Percentiles rank a stretch among this genome's conserved stretches.
These are phyloP conservation scores for Aspergillus chevalieri DNA, from an alignment of 2,329 filamentous ascomycete species.

Conservation along the genomic window DNA sequence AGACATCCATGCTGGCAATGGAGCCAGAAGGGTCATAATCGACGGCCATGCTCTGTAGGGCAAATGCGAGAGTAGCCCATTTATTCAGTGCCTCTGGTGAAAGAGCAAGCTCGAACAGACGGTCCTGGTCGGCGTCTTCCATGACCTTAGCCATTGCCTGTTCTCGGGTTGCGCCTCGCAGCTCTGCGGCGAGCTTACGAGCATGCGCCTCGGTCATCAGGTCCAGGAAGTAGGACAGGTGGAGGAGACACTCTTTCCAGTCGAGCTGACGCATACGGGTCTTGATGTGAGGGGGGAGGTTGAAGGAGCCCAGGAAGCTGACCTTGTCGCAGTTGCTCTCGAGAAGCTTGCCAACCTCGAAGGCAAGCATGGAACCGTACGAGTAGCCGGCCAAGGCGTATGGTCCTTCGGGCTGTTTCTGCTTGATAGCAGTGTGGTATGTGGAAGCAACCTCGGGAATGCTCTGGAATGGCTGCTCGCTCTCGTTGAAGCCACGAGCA, in stretches of 20 bases:
- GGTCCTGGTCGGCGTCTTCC: not conserved
- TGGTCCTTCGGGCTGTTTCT: conserved; percentile 43
- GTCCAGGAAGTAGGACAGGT: conserved; percentile 38
- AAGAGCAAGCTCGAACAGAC: conserved; percentile 16
- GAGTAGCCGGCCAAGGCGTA: conserved; percentile 50
- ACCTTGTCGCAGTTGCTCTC: conserved; percentile 36
- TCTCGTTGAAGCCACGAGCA: conserved; percentile 14
- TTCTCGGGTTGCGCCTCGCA: conserved; percentile 5
- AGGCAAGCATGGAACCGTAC: conserved; percentile 47
- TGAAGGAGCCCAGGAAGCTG: conserved; percentile 41
- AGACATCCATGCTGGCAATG: conserved; percentile 38
- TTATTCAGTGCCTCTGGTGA: conserved; percentile 16
- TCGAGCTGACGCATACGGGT: conserved; percentile 35
- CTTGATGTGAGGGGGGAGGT: conserved; percentile 48
- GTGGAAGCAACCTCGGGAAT: conserved; percentile 37
- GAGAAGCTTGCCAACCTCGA: conserved; percentile 46
- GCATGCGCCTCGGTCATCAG: conserved; percentile 30
- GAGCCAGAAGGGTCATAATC: conserved; percentile 41
- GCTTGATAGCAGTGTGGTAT: conserved; percentile 39
- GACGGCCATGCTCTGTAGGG: conserved; percentile 32
- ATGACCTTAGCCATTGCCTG: conserved; percentile 9
- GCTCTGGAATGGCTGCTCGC: conserved; percentile 31
- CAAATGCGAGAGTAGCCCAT: conserved; percentile 31
- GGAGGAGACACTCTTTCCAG: conserved; percentile 35
- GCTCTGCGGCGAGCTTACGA: conserved; percentile 11